Evolutionary conservation across 495 filamentous ascomycete species (phyloP).

Genomic region (Penicilliopsis zonata): DNA sequence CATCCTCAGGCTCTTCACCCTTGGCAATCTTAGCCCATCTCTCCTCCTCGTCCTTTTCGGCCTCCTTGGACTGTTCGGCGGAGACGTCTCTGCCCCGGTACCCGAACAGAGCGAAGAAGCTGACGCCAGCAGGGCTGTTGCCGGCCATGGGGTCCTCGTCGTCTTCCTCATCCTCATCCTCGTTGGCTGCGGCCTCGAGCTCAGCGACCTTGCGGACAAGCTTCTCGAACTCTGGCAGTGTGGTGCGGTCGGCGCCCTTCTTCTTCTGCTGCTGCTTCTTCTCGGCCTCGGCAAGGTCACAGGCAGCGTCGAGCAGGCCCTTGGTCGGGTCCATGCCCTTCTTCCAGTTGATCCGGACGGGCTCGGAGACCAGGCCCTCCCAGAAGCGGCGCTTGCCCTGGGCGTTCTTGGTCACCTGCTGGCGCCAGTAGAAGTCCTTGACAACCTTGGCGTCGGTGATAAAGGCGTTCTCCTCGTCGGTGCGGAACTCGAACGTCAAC

Average conservation of each 20-base stretch:
- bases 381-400: conserved; percentile 43
- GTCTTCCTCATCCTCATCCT: conserved; percentile 19
- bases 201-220: conserved; percentile 34
- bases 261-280: conserved; percentile 22
- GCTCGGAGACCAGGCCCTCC: conserved; percentile 68
- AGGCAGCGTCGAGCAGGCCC: conserved; percentile 61
- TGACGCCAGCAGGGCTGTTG: conserved; percentile 44
- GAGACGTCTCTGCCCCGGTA: conserved; percentile 54
- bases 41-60: conserved; percentile 45
- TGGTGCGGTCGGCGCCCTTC: conserved; percentile 10
- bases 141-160: conserved; percentile 40
- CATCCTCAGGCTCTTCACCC: conserved; percentile 37
- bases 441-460: conserved; percentile 64
- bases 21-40: conserved; percentile 40
- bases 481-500: conserved; percentile 31
- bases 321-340: conserved; percentile 68
- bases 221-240: conserved; percentile 39
- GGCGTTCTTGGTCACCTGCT: conserved; percentile 22
- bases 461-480: conserved; percentile 50
- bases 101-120: conserved; percentile 85
- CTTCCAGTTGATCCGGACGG: conserved; percentile 83
- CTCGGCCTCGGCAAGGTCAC: conserved; percentile 55
- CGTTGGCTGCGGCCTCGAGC: conserved; percentile 11
- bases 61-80: conserved; percentile 54
- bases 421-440: conserved; percentile 82